Evolutionary conservation across 139 green algal species (phyloP).

Genomic region (Deuterostichococcus epilithicus): DNA sequence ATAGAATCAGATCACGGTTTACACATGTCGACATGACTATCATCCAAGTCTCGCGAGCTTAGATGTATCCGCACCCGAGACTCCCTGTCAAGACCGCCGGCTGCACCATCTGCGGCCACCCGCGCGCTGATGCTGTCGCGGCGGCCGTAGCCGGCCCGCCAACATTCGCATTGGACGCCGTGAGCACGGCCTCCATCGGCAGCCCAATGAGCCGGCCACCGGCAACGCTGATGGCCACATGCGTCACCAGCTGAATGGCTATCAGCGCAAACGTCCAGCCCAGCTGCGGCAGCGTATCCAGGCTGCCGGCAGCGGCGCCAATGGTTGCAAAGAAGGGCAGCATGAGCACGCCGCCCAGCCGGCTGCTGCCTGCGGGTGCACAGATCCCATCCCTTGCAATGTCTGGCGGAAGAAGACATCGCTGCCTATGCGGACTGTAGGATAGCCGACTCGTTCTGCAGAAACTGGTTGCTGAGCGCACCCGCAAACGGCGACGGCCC

Average conservation of each 20-base stretch:
- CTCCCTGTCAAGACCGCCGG: slow-evolving; percentile 57
- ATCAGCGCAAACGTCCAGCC: slow-evolving; percentile 45
- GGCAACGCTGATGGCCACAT: slow-evolving; percentile 27
- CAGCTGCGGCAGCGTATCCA: slow-evolving; percentile 30
- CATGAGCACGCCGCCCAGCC: slow-evolving; percentile 57
- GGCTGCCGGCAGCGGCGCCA: slow-evolving; percentile 52
- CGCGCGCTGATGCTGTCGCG: slow-evolving; percentile 57
- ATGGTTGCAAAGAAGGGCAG: slow-evolving; percentile 80
- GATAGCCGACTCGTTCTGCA: too few relatives aligned
- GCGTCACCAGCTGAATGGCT: slow-evolving; percentile 39
- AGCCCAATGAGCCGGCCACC: slow-evolving; percentile 2
- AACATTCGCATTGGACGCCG: slow-evolving; percentile 70
- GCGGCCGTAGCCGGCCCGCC: slow-evolving; percentile 74
- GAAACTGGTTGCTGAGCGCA: too few relatives aligned
- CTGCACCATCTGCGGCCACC: slow-evolving; percentile 68
- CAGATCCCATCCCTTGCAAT: neutral
- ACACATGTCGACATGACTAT: too few relatives aligned
- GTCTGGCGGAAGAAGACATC: too few relatives aligned
- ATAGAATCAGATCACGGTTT: too few relatives aligned
- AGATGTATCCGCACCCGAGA: too few relatives aligned
- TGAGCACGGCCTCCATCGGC: slow-evolving; percentile 35
- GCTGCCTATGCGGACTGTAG: too few relatives aligned
- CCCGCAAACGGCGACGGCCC: too few relatives aligned
- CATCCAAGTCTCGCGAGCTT: too few relatives aligned
- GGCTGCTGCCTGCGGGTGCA: slow-evolving; percentile 21